Conservation (phyloP, 1,139 yeast species). For the Citeromyces siamensis region DNA sequence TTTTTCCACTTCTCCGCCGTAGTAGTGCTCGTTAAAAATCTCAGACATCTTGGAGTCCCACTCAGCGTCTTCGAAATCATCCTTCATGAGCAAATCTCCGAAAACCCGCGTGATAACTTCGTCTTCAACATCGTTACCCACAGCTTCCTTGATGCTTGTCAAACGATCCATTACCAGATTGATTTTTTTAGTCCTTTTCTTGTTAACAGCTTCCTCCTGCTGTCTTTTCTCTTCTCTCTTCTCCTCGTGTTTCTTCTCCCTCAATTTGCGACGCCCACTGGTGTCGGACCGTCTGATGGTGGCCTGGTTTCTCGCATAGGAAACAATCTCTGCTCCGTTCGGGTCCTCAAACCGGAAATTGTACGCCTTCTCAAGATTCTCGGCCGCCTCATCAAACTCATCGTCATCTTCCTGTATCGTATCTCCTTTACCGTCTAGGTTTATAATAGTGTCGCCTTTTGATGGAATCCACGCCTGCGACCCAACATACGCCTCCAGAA, state of each 20-base stretch:
- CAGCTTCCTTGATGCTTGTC: conserved; percentile 66
- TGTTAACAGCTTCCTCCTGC: conserved; percentile 50
- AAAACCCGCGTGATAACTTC: conserved; percentile 51
- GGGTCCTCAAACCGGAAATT: conserved; percentile 94
- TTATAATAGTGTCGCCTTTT: conserved; percentile 24
- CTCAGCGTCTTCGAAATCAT: conserved; percentile 81
- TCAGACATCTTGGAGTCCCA: conserved; percentile 88
- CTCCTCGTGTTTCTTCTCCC: conserved; percentile 57
- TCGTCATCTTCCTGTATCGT: conserved; percentile 62
- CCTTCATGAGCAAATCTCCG: conserved; percentile 67
- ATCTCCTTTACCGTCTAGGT: conserved; percentile 18
- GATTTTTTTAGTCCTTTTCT: conserved; percentile 64
- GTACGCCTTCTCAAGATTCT: conserved; percentile 82
- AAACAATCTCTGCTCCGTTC: conserved; percentile 77
- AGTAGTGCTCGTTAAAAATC: conserved; percentile 75
- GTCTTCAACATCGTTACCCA: conserved; percentile 65
- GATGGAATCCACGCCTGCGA: conserved; percentile 86
- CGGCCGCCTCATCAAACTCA: conserved; percentile 83
- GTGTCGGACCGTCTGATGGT: conserved; percentile 76
- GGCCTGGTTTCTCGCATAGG: conserved; percentile 95
- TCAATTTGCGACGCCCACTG: conserved; percentile 66
- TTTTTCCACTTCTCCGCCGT: conserved; percentile 39
- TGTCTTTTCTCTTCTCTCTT: conserved; percentile 38
- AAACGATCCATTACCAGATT: conserved; percentile 71
- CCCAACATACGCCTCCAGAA: conserved; percentile 59